Conservation (phyloP, 805 yeast genomes). For the Ogataea naganishii region DNA sequence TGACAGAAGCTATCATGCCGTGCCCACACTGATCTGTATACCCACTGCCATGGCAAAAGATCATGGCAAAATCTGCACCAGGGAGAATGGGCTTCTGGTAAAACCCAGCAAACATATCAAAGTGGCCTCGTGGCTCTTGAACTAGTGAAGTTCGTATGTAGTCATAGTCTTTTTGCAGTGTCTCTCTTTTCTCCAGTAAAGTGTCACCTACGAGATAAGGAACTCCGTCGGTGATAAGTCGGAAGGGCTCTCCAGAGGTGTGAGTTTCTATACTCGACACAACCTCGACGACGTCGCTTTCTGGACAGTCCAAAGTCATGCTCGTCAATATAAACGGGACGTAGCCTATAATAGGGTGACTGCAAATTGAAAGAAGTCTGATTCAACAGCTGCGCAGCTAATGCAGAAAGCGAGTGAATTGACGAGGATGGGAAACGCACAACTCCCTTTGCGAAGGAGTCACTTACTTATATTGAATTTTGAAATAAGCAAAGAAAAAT, state of each 20-base stretch:
- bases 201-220: conserved; percentile 14
- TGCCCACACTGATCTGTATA: conserved; percentile 23
- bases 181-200: conserved; percentile 13
- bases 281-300: too few relatives aligned
- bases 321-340: too few relatives aligned
- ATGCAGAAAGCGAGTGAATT: too few relatives aligned
- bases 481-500: too few relatives aligned
- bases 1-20: conserved; percentile 17
- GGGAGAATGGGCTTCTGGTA: conserved; percentile 11
- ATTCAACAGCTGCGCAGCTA: too few relatives aligned
- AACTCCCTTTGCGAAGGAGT: too few relatives aligned
- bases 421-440: too few relatives aligned
- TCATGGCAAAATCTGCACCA: conserved; percentile 17
- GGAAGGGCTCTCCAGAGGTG: conserved; percentile 19
- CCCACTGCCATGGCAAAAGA: conserved; percentile 18
- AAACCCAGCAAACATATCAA: conserved; percentile 21
- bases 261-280: conserved; percentile 17
- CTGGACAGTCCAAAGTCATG: too few relatives aligned
- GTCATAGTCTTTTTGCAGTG: conserved; percentile 12
- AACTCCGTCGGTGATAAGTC: conserved; percentile 12
- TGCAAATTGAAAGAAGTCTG: too few relatives aligned
- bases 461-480: too few relatives aligned
- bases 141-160: conserved; percentile 15
- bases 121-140: conserved; percentile 21
- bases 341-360: too few relatives aligned